phyloP scores from a whole-genome alignment of 495 filamentous ascomycete genomes.

The Lophiostoma macrostomum region DNA sequence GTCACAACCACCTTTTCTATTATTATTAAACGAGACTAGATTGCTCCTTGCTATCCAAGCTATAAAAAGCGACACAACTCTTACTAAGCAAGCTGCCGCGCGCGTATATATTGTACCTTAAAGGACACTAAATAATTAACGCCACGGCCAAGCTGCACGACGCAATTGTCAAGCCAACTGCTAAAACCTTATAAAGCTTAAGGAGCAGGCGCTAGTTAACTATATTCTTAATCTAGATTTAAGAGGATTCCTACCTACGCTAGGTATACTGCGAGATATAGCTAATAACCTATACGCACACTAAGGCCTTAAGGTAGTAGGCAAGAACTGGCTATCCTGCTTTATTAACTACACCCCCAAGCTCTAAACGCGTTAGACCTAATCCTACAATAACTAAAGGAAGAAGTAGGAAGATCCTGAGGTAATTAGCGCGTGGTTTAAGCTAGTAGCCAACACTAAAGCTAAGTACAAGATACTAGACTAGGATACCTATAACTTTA shows the following conservation, averaged over 20 bases:
- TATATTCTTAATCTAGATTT: conserved; percentile 42
- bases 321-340: conserved; percentile 33
- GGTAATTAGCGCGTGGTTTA: conserved; percentile 40
- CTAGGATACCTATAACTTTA: conserved; percentile 49
- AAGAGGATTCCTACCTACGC: conserved; percentile 31
- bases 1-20: conserved; percentile 7
- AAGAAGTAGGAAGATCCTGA: conserved; percentile 42
- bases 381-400: conserved; percentile 39
- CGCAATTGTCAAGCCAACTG: conserved; percentile 22
- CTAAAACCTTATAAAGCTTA: conserved; percentile 35
- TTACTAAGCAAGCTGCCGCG: conserved; percentile 7
- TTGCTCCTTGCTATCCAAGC: conserved; percentile 24
- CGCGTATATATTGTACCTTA: conserved; percentile 15
- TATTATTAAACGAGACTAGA: conserved; percentile 11
- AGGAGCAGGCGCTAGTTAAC: conserved; percentile 40
- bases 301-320: conserved; percentile 29
- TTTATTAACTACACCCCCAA: conserved; percentile 39
- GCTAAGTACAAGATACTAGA: conserved; percentile 42
- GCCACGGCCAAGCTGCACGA: conserved; percentile 3
- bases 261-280: conserved; percentile 38
- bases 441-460: conserved; percentile 36
- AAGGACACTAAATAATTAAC: conserved; percentile 9
- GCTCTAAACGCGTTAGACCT: conserved; percentile 37
- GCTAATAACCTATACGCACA: conserved; percentile 38
- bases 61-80: conserved; percentile 1